A percentile compares a stretch with the other conserved stretches of the same genome.
These are phyloP conservation scores for Ceratocystis diversiconidia DNA, from an alignment of 2,329 filamentous ascomycete genomes.

Conservation along the genomic window DNA sequence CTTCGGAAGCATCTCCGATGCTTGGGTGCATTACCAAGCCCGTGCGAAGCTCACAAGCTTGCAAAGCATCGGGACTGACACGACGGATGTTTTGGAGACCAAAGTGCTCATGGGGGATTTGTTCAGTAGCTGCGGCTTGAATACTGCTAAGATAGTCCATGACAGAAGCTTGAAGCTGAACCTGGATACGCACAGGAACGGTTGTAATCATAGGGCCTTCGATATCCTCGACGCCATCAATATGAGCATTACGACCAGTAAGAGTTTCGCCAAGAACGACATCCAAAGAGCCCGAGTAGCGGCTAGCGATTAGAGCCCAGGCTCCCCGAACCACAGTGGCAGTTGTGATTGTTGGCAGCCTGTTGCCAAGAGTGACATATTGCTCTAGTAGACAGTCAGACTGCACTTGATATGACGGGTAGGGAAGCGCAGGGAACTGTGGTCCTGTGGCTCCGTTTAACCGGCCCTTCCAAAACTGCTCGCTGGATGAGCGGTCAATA, in stretches of 20 bases:
- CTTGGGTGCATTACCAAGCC: slow-evolving; percentile 40
- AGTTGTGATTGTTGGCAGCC: slow-evolving; percentile 29
- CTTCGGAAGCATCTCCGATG: slow-evolving; percentile 21
- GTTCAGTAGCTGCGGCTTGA: slow-evolving; percentile 40
- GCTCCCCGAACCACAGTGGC: slow-evolving; percentile 45
- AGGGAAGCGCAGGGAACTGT: slow-evolving; percentile 37
- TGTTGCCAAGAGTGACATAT: slow-evolving; percentile 30
- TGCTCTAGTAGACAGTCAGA: slow-evolving; percentile 40
- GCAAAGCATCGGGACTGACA: slow-evolving; percentile 38
- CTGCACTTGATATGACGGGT: slow-evolving; percentile 33
- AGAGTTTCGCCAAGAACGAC: slow-evolving; percentile 46
- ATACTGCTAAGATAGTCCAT: slow-evolving; percentile 40
- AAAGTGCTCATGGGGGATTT: slow-evolving; percentile 51
- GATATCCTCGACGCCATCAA: slow-evolving; percentile 38
- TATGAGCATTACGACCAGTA: slow-evolving; percentile 39
- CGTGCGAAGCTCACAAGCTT: slow-evolving; percentile 42
- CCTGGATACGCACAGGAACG: slow-evolving; percentile 38
- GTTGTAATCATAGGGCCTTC: slow-evolving; percentile 49
- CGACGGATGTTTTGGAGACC: slow-evolving; percentile 46
- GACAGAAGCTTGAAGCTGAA: slow-evolving; percentile 31
- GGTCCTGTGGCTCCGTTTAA: slow-evolving; percentile 31
- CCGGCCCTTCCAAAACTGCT: slow-evolving; percentile 34
- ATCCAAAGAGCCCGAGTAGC: slow-evolving; percentile 38
- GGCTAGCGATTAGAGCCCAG: slow-evolving; percentile 41
- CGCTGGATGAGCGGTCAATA: slow-evolving; percentile 29